Base-by-base conservation (phyloP, 306 rosid species). In the Quercus aquifolioides region DNA sequence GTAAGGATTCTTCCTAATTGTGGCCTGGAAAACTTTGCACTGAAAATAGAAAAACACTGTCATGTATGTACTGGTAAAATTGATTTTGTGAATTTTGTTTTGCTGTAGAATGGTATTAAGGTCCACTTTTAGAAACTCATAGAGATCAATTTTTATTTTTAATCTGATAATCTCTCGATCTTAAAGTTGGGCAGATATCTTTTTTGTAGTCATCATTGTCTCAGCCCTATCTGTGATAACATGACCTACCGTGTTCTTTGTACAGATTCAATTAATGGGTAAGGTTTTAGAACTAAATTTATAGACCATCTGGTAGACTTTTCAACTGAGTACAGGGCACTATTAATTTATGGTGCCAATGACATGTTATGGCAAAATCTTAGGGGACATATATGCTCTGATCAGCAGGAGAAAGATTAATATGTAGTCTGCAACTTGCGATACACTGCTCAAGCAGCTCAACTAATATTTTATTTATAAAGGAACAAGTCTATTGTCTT, bases 1-100 rank as follows among this genome's bases (percentile, higher is more conserved):
- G 99, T 92, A 86, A 78, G 87, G 62, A 76, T 71, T 21, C 65
- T 84, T 74, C 82, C 79, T 76, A 73, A 77, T 63, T 62, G 57
- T 74, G 75, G 68, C 46, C 62, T 11, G 76, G 43, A 35, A 51
- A 49, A 69, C 71, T 54, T 69, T 71, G 18, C 38, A n/a, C 57
- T 43, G 21, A 41, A 25, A 74, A 21, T 6, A 41, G 46, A 26
- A 62, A 56, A 71, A 43, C 69, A 4, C 23, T 59, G 54, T 38
- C 21, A 76, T 10, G 18, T 30, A 74, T 74, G 28, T 26, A 71
- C 51, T 52, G 1, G 55, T 78, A 49, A 65, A 71, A 62, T 62
- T 60, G 71, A 52, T 13, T 12, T 79, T 62, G 85, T 79, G 71
- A 71, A 46, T 80, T 54, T 74, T 51, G 11, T 64, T 73, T n/a